Percentiles rank a stretch among this genome's conserved stretches.
Evolutionary conservation across 257 asterid species (phyloP).

Genomic region (Salvia miltiorrhiza): DNA sequence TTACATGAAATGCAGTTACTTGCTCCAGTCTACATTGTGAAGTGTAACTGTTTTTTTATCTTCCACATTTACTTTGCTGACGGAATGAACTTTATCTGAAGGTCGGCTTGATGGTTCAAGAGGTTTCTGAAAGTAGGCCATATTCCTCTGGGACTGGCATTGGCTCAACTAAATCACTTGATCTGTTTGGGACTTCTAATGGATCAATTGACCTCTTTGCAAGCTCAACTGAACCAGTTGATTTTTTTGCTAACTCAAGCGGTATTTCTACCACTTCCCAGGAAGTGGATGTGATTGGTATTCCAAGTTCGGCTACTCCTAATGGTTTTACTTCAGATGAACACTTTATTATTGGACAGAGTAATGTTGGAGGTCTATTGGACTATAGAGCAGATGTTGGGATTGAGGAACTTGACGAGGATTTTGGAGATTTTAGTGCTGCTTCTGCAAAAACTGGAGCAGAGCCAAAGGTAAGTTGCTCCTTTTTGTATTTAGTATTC

Average conservation of each 20-base stretch:
- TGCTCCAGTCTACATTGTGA: slow-evolving; percentile 1
- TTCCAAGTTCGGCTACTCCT: slow-evolving; percentile 28
- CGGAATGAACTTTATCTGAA: slow-evolving; percentile 32
- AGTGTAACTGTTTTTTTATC: neutral
- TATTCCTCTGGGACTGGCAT: slow-evolving; percentile 28
- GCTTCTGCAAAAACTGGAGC: slow-evolving; percentile 48
- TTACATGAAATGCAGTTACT: neutral
- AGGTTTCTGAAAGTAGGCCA: slow-evolving; percentile 33
- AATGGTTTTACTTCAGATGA: slow-evolving; percentile 30
- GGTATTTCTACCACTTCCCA: slow-evolving; percentile 33
- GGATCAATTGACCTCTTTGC: slow-evolving; percentile 33
- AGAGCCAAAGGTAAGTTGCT: slow-evolving; percentile 38
- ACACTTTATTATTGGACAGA: slow-evolving; percentile 28
- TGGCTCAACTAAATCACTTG: slow-evolving; percentile 27
- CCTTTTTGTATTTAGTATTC: neutral
- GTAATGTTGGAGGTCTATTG: slow-evolving; percentile 17
- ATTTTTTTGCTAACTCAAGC: slow-evolving; percentile 37
- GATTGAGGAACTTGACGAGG: slow-evolving; percentile 47
- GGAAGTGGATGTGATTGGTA: slow-evolving; percentile 32
- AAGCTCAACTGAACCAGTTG: slow-evolving; percentile 31
- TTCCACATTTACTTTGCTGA: slow-evolving; percentile 28
- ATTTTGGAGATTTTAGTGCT: slow-evolving; percentile 61
- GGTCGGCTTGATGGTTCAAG: slow-evolving; percentile 38
- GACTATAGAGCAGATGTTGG: slow-evolving; percentile 28
- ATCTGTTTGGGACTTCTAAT: slow-evolving; percentile 37